A percentile compares a stretch with the other conserved stretches of the same genome.
phyloP scores from a whole-genome alignment of 2,329 filamentous ascomycete genomes.

The Claviceps purpurea region DNA sequence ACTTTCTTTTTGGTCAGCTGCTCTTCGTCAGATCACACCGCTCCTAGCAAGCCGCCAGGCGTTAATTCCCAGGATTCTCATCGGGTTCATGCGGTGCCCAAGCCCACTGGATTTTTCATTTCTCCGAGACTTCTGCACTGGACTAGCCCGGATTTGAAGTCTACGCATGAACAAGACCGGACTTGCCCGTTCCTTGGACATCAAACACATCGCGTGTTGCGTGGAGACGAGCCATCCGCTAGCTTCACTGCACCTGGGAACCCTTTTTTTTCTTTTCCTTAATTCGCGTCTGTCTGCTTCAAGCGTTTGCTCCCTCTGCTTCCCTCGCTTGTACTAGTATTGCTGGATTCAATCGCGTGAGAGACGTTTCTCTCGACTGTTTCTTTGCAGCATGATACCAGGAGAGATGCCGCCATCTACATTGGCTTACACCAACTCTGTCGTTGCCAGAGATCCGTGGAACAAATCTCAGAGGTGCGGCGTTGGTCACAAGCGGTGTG shows the following conservation, averaged over 20 bases:
- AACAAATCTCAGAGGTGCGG: constrained; percentile 39
- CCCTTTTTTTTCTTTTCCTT: not conserved
- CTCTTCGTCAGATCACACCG: constrained; percentile 6
- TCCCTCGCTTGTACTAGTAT: not conserved
- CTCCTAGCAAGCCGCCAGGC: constrained; percentile 2
- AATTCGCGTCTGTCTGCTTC: not conserved
- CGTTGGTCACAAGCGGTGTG: not conserved
- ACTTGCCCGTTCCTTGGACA: not conserved
- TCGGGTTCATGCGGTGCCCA: constrained; percentile 2
- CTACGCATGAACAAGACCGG: not conserved
- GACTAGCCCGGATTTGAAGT: not conserved
- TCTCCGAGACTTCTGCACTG: not conserved
- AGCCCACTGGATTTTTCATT: constrained; percentile 4
- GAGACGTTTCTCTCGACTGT: not conserved
- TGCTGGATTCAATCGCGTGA: not conserved
- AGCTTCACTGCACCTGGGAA: not conserved
- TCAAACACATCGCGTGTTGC: not conserved
- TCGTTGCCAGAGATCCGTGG: constrained; percentile 35
- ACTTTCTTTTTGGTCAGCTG: constrained; percentile 4
- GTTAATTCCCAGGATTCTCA: not conserved
- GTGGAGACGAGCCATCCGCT: not conserved
- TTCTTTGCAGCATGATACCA: constrained; percentile 19
- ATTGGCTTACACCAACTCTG: constrained; percentile 32
- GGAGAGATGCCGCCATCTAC: constrained; percentile 33
- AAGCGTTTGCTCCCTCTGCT: not conserved